Base-by-base conservation (phyloP, 805 yeast species). In the Saccharomycopsis schoenii region DNA sequence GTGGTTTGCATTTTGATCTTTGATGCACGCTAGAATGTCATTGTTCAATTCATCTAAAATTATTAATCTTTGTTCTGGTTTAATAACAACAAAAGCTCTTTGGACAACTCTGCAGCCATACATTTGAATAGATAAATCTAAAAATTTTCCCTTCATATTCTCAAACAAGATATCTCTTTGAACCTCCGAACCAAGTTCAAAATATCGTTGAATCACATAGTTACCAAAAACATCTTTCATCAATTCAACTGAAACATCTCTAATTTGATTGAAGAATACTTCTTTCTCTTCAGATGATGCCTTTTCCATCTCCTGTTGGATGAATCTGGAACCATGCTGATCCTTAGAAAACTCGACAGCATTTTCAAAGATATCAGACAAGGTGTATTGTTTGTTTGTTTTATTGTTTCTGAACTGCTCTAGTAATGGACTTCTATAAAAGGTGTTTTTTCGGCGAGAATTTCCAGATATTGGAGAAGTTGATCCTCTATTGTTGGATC, bases 181-280 rank as follows among this genome's bases (percentile, higher is more conserved):
- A 25, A 83, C 79, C 29, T 73, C 78, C 2, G 85, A 77, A 39
- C 97, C 97, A 68, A 76, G 79, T 74, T 94, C 98, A 72, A 94
- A 89, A 69, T 84, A 89, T 72, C 93, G 92, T 73, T 94, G 99
- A 61, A 94, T 89, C 34, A 94, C 97, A 70, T 94, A 94, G 72
- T 94, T 94, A 61, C 99, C 99, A 74, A 94, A 94, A 9, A 94
- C 99, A 76, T 94, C 99, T 17, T 96, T 90, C 86, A 92, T 88
- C 64, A 94, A 76, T 60, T 86, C 91, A 60, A 85, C 77, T 3
- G 92, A 81, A 64, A 83, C 81, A 25, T 83, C 85, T 68, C 91
- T 77, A 42, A 94, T 84, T 73, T 92, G 97, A 65, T 85, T 85
- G 75, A 93, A 92, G 19, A 94, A 82, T 17, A 81, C 83, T 68